phyloP scores from a whole-genome alignment of 2,329 filamentous ascomycete genomes.

The Cadophora gregata region DNA sequence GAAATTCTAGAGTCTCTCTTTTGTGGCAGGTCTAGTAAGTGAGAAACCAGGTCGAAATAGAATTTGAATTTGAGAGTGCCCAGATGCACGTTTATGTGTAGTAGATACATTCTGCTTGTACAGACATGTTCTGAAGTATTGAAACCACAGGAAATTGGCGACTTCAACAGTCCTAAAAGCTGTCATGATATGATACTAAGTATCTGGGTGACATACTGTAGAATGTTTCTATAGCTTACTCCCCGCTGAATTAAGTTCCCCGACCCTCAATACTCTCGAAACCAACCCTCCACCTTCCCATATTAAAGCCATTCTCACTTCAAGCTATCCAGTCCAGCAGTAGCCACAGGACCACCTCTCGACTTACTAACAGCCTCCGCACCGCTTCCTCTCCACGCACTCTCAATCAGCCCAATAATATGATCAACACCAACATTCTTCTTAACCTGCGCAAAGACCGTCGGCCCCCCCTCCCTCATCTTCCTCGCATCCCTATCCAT shows the following conservation, averaged over 20 bases:
- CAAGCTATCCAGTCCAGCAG: slow-evolving; percentile 59
- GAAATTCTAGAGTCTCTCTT: background rate
- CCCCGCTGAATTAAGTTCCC: background rate
- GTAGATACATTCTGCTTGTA: too few relatives aligned
- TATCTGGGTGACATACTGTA: too few relatives aligned
- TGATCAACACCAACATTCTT: slow-evolving; percentile 82
- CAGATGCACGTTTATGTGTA: too few relatives aligned
- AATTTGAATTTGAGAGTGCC: too few relatives aligned
- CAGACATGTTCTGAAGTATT: background rate
- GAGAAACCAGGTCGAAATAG: too few relatives aligned
- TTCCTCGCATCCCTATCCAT: slow-evolving; percentile 95
- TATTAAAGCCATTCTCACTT: slow-evolving; percentile 26
- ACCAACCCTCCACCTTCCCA: too few relatives aligned
- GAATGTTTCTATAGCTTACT: background rate
- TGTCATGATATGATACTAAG: background rate
- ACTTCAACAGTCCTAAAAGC: background rate
- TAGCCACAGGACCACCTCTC: slow-evolving; percentile 63
- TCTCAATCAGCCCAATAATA: slow-evolving; percentile 86
- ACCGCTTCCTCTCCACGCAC: slow-evolving; percentile 90
- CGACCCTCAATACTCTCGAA: background rate
- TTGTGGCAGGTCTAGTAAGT: too few relatives aligned
- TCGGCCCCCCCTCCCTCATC: slow-evolving; percentile 95
- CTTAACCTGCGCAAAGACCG: slow-evolving; percentile 98
- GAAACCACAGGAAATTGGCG: background rate
- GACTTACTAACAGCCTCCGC: slow-evolving; percentile 66